Conservation (phyloP, 2,329 filamentous ascomycete species). For the Dichotomopilus funicola region DNA sequence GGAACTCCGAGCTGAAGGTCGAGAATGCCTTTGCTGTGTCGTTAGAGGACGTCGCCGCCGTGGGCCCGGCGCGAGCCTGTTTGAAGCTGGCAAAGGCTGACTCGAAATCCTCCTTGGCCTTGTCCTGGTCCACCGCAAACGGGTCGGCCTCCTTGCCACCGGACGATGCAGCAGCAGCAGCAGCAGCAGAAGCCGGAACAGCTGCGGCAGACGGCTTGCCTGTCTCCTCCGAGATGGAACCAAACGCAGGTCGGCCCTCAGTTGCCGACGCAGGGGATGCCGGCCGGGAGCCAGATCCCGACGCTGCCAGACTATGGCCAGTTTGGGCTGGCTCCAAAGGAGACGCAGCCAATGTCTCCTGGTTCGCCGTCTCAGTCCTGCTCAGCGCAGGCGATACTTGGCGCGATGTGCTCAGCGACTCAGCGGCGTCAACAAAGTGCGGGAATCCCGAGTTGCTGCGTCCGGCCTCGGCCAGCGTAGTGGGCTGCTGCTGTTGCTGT, state of each 20-base stretch:
- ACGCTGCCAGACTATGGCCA: conserved; percentile 29
- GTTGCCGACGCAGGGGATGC: conserved; percentile 12
- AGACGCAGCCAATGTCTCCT: conserved; percentile 29
- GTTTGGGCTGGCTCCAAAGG: conserved; percentile 35
- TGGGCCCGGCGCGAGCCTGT: conserved; percentile 33
- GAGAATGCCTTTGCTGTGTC: conserved; percentile 38
- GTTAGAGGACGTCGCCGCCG: conserved; percentile 17
- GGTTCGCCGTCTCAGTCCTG: conserved; percentile 44
- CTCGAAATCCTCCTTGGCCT: conserved; percentile 76
- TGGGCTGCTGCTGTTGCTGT: conserved; percentile 34
- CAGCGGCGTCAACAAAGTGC: conserved; percentile 59
- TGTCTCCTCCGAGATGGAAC: conserved; percentile 13
- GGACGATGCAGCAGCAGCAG: no score
- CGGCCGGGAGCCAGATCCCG: conserved; percentile 24
- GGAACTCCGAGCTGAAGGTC: conserved; percentile 72
- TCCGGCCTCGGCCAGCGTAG: conserved; percentile 63
- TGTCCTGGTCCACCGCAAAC: conserved; percentile 49
- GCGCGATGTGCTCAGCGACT: conserved; percentile 70
- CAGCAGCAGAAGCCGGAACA: no score
- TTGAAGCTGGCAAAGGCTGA: conserved; percentile 75
- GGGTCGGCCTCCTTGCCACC: conserved; percentile 36
- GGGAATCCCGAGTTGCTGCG: conserved; percentile 74
- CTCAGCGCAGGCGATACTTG: conserved; percentile 69
- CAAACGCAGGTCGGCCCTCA: conserved; percentile 19
- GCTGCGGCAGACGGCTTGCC: conserved; percentile 13